Evolutionary conservation across 164 flowering plant genomes (phyloP), one percentile per base, ranked within the genome.

Genomic region (Chloranthus sessilifolius): DNA sequence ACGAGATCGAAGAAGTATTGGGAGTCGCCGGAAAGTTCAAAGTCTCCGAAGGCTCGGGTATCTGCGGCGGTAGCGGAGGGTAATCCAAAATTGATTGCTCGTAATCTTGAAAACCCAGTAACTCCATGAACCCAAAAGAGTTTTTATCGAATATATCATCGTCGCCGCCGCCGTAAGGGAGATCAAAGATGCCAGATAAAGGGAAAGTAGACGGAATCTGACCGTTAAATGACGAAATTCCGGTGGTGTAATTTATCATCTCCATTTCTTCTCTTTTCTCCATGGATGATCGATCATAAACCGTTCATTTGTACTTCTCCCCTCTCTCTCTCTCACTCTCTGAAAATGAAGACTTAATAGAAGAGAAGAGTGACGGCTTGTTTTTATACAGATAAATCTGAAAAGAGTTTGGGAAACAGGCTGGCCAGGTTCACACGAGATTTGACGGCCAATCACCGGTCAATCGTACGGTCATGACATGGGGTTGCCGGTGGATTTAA

Each of bases 1-100:
- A 78, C 31, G 97, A 84, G 41, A 84, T 74, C 28, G 94, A 82
- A 1, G 79, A 67, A 0, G 94, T 71, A 60, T 82, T 81, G 1
- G 95, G 94, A 0, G 91, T 79, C 0, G 79, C 65, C 7, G 92
- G 86, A 17, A 75, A 60, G 59, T 78, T 83, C 59, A 70, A 47
- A n/a, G 73, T 76, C 64, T 88, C 96, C 0, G 88, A 78, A 0
- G 78, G 44, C 31, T 72, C 76, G 25, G 65, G 68, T 0, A 45
- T 28, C 5, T 38, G 17, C 33, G 44, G 2, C 19, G 57, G 33
- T 43, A 53, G 41, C 17, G 62, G 48, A 7, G 45, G 52, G 52
- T 69, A 57, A 62, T 85, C 84, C 45, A 73, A 78, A 44, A 72
- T 33, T 25, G 77, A 55, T 14, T 76, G 48, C 39, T 28, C 20